Evolutionary conservation across 208 protist genomes (phyloP), one percentile per base, ranked within the genome.

Genomic region (Acanthamoeba sp.): DNA sequence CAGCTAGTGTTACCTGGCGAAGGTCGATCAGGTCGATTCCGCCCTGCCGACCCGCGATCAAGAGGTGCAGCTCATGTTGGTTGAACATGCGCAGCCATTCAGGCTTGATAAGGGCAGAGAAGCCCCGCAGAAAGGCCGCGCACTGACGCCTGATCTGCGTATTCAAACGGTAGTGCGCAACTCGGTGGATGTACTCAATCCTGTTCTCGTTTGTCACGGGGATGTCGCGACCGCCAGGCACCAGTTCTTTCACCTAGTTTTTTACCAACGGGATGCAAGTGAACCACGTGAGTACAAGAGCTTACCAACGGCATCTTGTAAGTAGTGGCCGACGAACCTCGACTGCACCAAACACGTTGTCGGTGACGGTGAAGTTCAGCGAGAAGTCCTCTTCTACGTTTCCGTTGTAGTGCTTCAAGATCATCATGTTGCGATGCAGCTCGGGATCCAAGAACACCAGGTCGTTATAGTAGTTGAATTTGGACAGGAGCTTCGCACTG

Each of bases 91-190:
- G 95, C 64, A 99, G 95, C 73, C 73, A 84, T 10, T 84, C 73
- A 22, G 73, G 73, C 42, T 42, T 42, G 42, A 84, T 84, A 22
- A 84, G 20, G 32, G 36, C 38, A 0, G 73, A n/a, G 48, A 99
- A 97, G 18, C 98, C 98, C 0, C 84, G 71, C 55, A 95, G 95
- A 93, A 99, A 99, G 16, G 98, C 98, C 29, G 95, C 94, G 57
- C 96, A 98, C 94, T 99, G 98, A 40, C 93, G 93, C 3, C 96
- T 96, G 7, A 97, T 97, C 95, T 99, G 98, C 40, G 95, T 96
- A 93, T 99, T 99, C 20, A 99, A 95, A 94, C 98, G 98, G 84
- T 97, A 99, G 96, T 99, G 95, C 0, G 98, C 97, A n/a, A 99
- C 95, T 50, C 98, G 97, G 84, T 98, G 96, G 62, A 99, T 98